Evolutionary conservation across 169 alveolate species (phyloP).

Genomic region (Eimeria sp.): DNA sequence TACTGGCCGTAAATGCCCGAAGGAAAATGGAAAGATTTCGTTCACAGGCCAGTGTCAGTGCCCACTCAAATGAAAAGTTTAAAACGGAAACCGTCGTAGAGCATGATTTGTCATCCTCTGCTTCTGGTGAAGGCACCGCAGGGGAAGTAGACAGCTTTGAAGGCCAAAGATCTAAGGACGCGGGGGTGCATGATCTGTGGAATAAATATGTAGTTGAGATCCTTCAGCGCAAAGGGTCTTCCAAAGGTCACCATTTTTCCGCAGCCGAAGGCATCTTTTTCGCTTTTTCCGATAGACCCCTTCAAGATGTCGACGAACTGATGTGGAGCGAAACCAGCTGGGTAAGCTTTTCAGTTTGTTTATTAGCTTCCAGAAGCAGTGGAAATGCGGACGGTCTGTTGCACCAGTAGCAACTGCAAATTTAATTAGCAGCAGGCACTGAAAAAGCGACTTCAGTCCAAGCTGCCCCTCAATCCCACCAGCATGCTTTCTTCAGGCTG

Average conservation of each 20-base stretch:
- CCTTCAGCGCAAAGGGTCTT: slow-evolving; percentile 13
- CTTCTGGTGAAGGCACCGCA: neutral
- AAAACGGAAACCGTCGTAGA: neutral
- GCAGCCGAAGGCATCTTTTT: neutral
- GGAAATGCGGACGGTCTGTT: neutral
- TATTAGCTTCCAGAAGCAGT: neutral
- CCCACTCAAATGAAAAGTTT: neutral
- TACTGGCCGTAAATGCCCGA: slow-evolving; percentile 61
- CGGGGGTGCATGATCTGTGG: slow-evolving; percentile 33
- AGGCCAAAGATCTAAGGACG: neutral
- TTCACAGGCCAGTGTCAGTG: neutral
- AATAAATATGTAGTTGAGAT: slow-evolving; percentile 46
- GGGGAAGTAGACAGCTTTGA: slow-evolving; percentile 11
- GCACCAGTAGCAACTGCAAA: neutral
- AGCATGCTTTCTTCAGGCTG: neutral
- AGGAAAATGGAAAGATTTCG: slow-evolving; percentile 42
- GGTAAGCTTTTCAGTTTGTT: neutral
- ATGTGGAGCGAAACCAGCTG: neutral
- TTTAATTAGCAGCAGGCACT: neutral
- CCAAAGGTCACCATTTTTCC: slow-evolving; percentile 4
- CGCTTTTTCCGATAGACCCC: neutral
- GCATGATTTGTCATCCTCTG: neutral
- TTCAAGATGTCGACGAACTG: neutral
- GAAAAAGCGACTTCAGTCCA: neutral
- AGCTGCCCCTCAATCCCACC: neutral